phyloP scores from a whole-genome alignment of 2,329 filamentous ascomycete genomes.

The Aspergillus sp. region DNA sequence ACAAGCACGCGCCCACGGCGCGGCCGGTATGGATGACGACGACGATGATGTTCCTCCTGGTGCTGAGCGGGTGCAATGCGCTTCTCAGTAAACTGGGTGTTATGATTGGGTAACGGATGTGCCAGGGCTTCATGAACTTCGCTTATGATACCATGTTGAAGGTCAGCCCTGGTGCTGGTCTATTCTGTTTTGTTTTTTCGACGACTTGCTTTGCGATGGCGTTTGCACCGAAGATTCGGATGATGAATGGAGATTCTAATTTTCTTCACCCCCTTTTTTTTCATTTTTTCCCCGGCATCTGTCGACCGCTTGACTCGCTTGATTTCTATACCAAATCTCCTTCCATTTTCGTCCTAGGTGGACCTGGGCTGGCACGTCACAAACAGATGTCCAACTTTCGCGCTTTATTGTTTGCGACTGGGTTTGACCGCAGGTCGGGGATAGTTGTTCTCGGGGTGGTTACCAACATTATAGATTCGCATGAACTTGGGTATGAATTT shows the following conservation, averaged over 20 bases:
- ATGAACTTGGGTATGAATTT: slow-evolving; percentile 21
- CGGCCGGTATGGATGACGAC: slow-evolving; percentile 68
- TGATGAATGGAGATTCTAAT: slow-evolving; percentile 27
- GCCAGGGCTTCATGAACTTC: slow-evolving; percentile 31
- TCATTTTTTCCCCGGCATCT: slow-evolving; percentile 14
- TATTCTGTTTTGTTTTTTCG: slow-evolving; percentile 26
- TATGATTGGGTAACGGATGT: slow-evolving; percentile 16
- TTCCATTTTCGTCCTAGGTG: slow-evolving; percentile 16
- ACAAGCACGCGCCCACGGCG: slow-evolving; percentile 67
- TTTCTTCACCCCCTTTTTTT: slow-evolving; percentile 15
- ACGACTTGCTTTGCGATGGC: slow-evolving; percentile 36
- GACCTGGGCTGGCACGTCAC: slow-evolving; percentile 15
- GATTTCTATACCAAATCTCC: slow-evolving; percentile 23
- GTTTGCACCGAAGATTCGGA: slow-evolving; percentile 34
- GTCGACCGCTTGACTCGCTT: slow-evolving; percentile 13
- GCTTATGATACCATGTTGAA: slow-evolving; percentile 39
- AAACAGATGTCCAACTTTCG: slow-evolving; percentile 17
- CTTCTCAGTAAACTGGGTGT: slow-evolving; percentile 46
- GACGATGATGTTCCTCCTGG: slow-evolving; percentile 56
- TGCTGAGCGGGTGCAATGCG: slow-evolving; percentile 53
- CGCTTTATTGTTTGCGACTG: slow-evolving; percentile 8
- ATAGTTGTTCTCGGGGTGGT: slow-evolving; percentile 15
- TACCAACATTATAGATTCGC: slow-evolving; percentile 24
- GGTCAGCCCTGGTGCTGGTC: slow-evolving; percentile 22
- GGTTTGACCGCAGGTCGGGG: slow-evolving; percentile 13